Percentiles rank a stretch among this genome's conserved stretches.
phyloP scores from a whole-genome alignment of 495 filamentous ascomycete genomes.

The Penicillium turbatum region DNA sequence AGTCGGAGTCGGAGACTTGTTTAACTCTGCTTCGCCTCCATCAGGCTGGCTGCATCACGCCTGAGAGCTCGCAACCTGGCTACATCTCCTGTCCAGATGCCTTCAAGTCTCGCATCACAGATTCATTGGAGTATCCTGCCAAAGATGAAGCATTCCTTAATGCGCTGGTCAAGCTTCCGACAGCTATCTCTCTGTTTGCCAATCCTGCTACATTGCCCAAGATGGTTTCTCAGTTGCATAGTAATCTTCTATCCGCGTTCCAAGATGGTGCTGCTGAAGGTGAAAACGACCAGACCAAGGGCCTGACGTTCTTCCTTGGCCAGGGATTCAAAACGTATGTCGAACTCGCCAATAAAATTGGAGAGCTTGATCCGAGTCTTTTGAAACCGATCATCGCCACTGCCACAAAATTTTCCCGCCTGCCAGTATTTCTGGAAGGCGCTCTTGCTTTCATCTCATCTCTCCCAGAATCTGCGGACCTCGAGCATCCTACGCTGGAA shows the following conservation, averaged over 20 bases:
- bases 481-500: constrained; percentile 45
- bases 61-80: constrained; percentile 47
- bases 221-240: constrained; percentile 34
- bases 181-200: constrained; percentile 34
- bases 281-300: constrained; percentile 16
- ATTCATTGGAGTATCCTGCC: constrained; percentile 50
- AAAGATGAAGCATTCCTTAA: constrained; percentile 36
- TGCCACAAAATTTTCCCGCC: constrained; percentile 56
- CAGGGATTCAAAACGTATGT: constrained; percentile 48
- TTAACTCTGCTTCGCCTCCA: constrained; percentile 65
- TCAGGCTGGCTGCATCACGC: constrained; percentile 45
- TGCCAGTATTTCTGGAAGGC: constrained; percentile 64
- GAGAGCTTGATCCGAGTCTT: constrained; percentile 47
- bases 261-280: constrained; percentile 22
- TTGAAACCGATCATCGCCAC: constrained; percentile 56
- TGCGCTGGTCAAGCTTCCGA: constrained; percentile 38
- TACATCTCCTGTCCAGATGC: constrained; percentile 57
- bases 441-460: constrained; percentile 55
- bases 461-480: constrained; percentile 38
- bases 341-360: constrained; percentile 28
- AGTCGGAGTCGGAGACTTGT: constrained; percentile 63
- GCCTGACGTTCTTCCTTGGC: constrained; percentile 35
- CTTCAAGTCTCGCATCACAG: constrained; percentile 66
- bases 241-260: constrained; percentile 26
- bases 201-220: constrained; percentile 33